Evolutionary conservation across 78 protist genomes (phyloP), one percentile per base, ranked within the genome.

Genomic region (Dictyostelium intermedium): DNA sequence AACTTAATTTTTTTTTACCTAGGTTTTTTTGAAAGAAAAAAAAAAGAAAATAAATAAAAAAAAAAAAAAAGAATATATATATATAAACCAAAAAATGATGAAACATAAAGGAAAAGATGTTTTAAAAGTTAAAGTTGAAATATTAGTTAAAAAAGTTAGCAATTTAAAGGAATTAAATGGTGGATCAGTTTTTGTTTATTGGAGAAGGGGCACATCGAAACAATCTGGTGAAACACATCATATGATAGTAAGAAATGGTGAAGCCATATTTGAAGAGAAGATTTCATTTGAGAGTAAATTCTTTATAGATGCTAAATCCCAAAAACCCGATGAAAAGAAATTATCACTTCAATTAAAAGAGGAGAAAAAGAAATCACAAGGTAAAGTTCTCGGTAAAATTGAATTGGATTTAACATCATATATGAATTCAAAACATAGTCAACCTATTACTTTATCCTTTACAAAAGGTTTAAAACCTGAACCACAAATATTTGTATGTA

Each of bases 391-490:
- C 2, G 92, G 92, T 7, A 87, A 87, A 69, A 87, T 87, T 10
- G 92, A 87, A 78, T 63, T 87, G 30, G 92, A 87, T 63, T 25
- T 87, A 20, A 87, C 92, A 8, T 78, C 85, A 0, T 79, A 87
- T 30, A 78, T 87, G 85, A 87, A 78, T 34, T 72, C 53, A 18
- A 87, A 78, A 43, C 32, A 45, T 14, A 41, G 53, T 16, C 77
- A 50, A 63, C 11, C 32, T 1, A 76, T 78, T 11, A 63, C 39
- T 30, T 63, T 87, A 78, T 78, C 92, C 25, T 87, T 87, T 43
- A 39, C 92, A 76, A 87, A 87, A 61, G 92, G 92, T 30, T 30
- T 87, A 60, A 87, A 87, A 78, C 92, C 92, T 61, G 92, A 87
- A 78, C 92, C 92, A 25, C 79, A 72, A 34, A 72, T 72, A 23